Evolutionary conservation across 768 basidiomycete species (phyloP).

Genomic region (Trametes maxima): DNA sequence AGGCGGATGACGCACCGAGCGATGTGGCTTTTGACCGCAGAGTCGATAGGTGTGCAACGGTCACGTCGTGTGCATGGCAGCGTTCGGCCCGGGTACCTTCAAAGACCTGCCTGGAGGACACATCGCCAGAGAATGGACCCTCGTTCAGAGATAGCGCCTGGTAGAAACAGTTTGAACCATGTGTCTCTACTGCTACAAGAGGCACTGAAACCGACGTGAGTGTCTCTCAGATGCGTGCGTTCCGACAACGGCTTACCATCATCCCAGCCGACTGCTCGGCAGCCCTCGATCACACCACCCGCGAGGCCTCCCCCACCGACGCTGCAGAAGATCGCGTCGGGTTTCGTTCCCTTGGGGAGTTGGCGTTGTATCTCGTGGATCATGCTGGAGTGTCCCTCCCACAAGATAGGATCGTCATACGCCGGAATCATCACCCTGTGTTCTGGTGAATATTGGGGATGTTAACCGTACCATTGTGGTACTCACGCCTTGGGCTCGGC

Average conservation of each 20-base stretch:
- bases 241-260: conserved; percentile 46
- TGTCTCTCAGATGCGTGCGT: neutral
- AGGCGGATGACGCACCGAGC: conserved; percentile 68
- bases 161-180: conserved; percentile 75
- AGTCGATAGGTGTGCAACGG: conserved; percentile 56
- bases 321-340: conserved; percentile 75
- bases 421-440: conserved; percentile 67
- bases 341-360: conserved; percentile 45
- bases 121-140: conserved; percentile 36
- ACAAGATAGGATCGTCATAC: conserved; percentile 68
- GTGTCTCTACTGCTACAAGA: conserved; percentile 67
- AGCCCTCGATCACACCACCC: conserved; percentile 72
- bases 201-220: conserved; percentile 46
- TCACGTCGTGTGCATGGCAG: conserved; percentile 47
- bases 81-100: conserved; percentile 45
- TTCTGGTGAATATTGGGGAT: neutral
- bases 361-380: conserved; percentile 62
- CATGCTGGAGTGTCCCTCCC: conserved; percentile 81
- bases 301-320: conserved; percentile 77
- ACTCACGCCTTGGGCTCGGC: conserved; percentile 57
- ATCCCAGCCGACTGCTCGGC: conserved; percentile 64
- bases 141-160: conserved; percentile 65
- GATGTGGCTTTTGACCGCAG: conserved; percentile 71
- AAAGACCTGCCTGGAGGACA: conserved; percentile 37
- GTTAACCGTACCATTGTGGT: neutral